These are phyloP conservation scores for Ceratocystis cubensis DNA, from an alignment of 2,329 filamentous ascomycete species.

Conservation along the genomic window DNA sequence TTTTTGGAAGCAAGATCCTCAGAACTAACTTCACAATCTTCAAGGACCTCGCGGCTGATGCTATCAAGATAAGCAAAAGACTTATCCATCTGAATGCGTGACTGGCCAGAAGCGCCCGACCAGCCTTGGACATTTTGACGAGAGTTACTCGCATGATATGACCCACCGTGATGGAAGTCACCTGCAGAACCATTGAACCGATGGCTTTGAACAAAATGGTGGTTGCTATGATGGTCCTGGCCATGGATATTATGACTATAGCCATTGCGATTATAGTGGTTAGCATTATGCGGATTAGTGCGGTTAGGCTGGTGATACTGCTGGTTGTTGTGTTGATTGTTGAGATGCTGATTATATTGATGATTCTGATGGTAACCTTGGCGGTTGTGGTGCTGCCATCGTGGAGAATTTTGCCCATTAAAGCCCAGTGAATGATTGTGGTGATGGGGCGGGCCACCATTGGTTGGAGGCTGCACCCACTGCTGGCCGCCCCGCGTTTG, in stretches of 20 bases:
- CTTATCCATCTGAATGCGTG: neutral
- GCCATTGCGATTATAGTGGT: neutral
- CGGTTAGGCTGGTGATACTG: neutral
- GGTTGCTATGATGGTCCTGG: neutral
- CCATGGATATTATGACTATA: neutral
- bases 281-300: neutral
- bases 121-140: slow-evolving; percentile 5
- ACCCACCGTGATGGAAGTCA: neutral
- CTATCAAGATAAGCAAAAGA: slow-evolving; percentile 19
- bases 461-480: neutral
- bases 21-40: slow-evolving; percentile 48
- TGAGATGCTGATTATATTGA: neutral
- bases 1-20: slow-evolving; percentile 60
- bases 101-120: neutral
- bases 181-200: neutral
- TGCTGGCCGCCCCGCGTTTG: neutral
- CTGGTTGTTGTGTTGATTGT: neutral
- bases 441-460: neutral
- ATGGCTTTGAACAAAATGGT: neutral
- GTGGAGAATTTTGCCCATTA: neutral
- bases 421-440: slow-evolving; percentile 2
- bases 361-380: neutral
- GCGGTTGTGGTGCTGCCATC: neutral
- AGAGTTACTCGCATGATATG: neutral
- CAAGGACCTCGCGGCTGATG: slow-evolving; percentile 32